These are phyloP conservation scores for Hypsizygus ulmarius DNA, from an alignment of 1,284 basidiomycete genomes.

Conservation along the genomic window DNA sequence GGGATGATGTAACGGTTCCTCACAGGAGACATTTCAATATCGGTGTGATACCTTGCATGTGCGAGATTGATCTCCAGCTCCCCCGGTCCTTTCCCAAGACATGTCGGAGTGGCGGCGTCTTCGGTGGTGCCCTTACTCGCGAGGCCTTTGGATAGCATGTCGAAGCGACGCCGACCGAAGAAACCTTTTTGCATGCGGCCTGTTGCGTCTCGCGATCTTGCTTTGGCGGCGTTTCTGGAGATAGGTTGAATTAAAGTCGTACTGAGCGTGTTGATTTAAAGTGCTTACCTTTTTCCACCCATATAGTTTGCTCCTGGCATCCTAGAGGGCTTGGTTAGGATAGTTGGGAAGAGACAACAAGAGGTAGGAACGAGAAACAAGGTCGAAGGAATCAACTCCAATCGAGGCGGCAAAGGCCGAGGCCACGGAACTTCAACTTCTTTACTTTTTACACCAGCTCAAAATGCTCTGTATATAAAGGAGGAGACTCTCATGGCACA, in stretches of 20 bases:
- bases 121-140: constrained; percentile 4
- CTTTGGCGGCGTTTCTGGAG: constrained; percentile 53
- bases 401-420: too few relatives aligned
- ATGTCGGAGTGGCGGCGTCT: not conserved
- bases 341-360: too few relatives aligned
- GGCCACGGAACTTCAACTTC: too few relatives aligned
- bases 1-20: constrained; percentile 22
- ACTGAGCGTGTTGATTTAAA: not conserved
- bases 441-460: too few relatives aligned
- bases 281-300: constrained; percentile 52
- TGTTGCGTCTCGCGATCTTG: constrained; percentile 47
- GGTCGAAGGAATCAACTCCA: too few relatives aligned
- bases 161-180: constrained; percentile 54
- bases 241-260: not conserved
- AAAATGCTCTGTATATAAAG: too few relatives aligned
- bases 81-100: constrained; percentile 4
- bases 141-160: constrained; percentile 43
- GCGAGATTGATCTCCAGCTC: constrained; percentile 22
- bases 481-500: too few relatives aligned
- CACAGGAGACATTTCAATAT: not conserved
- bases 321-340: not conserved
- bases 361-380: too few relatives aligned
- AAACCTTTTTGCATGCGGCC: constrained; percentile 50
- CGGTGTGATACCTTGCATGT: constrained; percentile 29
- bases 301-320: constrained; percentile 63